Evolutionary conservation across 768 basidiomycete genomes (phyloP), one percentile per base, ranked within the genome.

Genomic region (Russula sp.): DNA sequence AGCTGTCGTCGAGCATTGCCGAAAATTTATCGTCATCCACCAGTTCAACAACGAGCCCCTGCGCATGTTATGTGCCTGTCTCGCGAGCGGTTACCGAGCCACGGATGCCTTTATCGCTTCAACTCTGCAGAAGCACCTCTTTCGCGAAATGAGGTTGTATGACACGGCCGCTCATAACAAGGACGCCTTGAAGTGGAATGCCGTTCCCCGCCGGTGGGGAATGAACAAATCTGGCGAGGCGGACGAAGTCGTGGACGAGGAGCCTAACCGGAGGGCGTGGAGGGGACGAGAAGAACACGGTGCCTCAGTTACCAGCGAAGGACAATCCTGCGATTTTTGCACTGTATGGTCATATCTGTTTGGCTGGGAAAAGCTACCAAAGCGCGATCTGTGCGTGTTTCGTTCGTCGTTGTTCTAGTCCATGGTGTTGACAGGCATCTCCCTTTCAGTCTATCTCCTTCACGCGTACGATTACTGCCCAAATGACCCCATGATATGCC

Each of bases 1-100:
- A 24, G 76, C 80, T 11, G 83, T 90, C 18, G 83, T 92, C 18
- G 88, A 92, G 64, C 88, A 92, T 70, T 82, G 82, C 36, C 84
- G 93, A 28, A 89, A 89, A 66, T 76, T 98, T 36, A 84, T 90
- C 62, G 85, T 82, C 36, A 75, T 77, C 0, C 79, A 93, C 71
- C 93, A 96, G 71, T 94, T 91, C 78, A 88, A 94, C 71, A 90
- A 93, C 59, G 92, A 95, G 48, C 88, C 93, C 0, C 76, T 90
- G 14, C 86, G 92, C 7, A 81, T 98, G 54, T 80, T 96, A 24
- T 72, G 88, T 4, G 88, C 89, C 0, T 83, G 83, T 0, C 80
- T 97, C 4, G 84, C 87, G 0, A 86, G 87, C 63, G 92, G 92
- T 0, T 69, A 88, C 5, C 80, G 80, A 30, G 79, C 88, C 3